These are phyloP conservation scores for Colletotrichum zoysiae DNA, from an alignment of 2,329 filamentous ascomycete genomes.

Conservation along the genomic window DNA sequence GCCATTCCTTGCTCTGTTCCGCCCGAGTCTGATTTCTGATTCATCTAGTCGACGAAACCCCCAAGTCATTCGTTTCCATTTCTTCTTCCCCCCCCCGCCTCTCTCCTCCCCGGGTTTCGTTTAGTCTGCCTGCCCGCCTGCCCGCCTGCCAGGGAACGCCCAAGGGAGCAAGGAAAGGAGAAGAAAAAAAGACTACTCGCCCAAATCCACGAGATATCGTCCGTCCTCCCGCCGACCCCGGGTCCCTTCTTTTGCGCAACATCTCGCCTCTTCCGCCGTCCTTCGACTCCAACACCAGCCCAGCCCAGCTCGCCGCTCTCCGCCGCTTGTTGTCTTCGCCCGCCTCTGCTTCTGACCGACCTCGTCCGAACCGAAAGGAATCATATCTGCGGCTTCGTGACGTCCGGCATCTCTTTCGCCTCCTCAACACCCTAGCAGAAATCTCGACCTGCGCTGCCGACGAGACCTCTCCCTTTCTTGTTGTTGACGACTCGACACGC, in stretches of 20 bases:
- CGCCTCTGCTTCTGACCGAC: neutral
- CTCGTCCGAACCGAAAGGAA: neutral
- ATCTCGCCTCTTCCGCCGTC: conserved; percentile 1
- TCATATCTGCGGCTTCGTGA: conserved; percentile 11
- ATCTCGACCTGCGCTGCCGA: conserved; percentile 34
- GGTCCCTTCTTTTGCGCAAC: conserved; percentile 19
- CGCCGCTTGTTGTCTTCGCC: neutral
- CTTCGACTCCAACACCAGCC: neutral
- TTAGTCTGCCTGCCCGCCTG: conserved; percentile 21
- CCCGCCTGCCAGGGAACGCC: conserved; percentile 6
- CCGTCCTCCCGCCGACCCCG: conserved; percentile 14
- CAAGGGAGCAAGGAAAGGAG: neutral
- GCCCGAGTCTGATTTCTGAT: conserved; percentile 5
- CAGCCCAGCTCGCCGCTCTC: neutral
- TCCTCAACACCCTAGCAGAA: neutral
- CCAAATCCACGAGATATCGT: neutral
- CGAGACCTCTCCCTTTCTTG: conserved; percentile 30
- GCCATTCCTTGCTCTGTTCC: conserved; percentile 1
- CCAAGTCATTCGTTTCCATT: conserved; percentile 27
- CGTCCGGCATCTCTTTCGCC: conserved; percentile 17
- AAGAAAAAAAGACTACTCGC: neutral
- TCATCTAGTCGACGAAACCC: conserved; percentile 14
- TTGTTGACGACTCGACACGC: conserved; percentile 17
- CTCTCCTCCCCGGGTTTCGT: conserved; percentile 17
- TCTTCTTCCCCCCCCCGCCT: conserved; percentile 11